Conservation (phyloP, 2,329 filamentous ascomycete genomes). For the Talaromyces marneffei region DNA sequence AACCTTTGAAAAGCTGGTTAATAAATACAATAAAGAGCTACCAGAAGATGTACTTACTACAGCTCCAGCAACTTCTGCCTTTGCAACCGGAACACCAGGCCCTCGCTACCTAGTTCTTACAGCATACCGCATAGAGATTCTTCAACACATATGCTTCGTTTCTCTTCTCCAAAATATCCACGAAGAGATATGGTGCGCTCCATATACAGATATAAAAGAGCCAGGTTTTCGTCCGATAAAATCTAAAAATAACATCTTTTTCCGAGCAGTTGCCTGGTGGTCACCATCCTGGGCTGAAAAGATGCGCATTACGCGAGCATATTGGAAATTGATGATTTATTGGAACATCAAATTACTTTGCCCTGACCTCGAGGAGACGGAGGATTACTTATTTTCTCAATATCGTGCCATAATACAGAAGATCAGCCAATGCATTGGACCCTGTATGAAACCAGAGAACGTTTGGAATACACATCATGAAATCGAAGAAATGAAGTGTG, state of each 20-base stretch:
- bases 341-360: background rate
- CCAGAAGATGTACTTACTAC: background rate
- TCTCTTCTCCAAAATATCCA: slow-evolving; percentile 14
- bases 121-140: slow-evolving; percentile 12
- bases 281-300: slow-evolving; percentile 6
- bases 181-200: background rate
- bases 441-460: background rate
- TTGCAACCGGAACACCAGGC: background rate
- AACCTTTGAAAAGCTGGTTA: background rate
- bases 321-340: slow-evolving; percentile 8
- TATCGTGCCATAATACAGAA: background rate
- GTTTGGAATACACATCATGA: background rate
- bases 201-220: background rate
- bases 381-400: background rate
- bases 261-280: background rate
- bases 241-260: background rate
- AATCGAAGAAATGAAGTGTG: slow-evolving; percentile 5
- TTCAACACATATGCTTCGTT: slow-evolving; percentile 8
- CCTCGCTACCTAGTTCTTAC: slow-evolving; percentile 9
- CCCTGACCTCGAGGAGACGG: background rate
- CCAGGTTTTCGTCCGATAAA: background rate
- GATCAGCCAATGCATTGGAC: background rate
- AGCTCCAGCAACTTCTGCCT: background rate
- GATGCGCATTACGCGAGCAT: background rate
- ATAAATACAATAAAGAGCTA: background rate